phyloP scores from a whole-genome alignment of 1,139 yeast species.

The Lodderomyces oxycetoniae region DNA sequence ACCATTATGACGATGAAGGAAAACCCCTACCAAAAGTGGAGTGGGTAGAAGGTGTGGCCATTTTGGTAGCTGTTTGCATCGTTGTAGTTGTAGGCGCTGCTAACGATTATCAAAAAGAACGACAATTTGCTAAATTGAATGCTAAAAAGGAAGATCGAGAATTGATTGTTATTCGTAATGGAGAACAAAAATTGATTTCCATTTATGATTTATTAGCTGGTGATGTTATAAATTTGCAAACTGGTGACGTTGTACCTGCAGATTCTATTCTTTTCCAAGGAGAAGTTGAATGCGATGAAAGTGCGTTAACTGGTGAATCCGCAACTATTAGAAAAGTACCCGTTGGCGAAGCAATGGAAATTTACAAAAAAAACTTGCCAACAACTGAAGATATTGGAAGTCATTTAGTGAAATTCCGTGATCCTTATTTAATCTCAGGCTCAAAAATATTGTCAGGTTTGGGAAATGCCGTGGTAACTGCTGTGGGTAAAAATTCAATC shows the following conservation, averaged over 20 bases:
- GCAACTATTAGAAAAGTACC: constrained; percentile 68
- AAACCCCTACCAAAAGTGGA: constrained; percentile 72
- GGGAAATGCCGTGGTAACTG: constrained; percentile 82
- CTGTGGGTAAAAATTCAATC: constrained; percentile 84
- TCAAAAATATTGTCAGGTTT: constrained; percentile 80
- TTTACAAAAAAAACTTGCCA: constrained; percentile 25
- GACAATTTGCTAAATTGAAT: constrained; percentile 85
- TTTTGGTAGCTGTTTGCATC: constrained; percentile 82
- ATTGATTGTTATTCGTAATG: constrained; percentile 71
- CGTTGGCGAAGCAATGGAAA: constrained; percentile 43
- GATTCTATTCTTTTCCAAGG: constrained; percentile 80
- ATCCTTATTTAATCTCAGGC: constrained; percentile 89
- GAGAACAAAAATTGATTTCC: constrained; percentile 62
- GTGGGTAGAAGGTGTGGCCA: constrained; percentile 99
- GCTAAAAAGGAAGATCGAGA: constrained; percentile 82
- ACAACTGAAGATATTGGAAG: constrained; percentile 50
- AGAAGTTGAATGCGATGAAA: constrained; percentile 83
- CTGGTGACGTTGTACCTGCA: constrained; percentile 93
- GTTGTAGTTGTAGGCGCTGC: constrained; percentile 92
- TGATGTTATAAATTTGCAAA: constrained; percentile 74
- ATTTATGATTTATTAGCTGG: constrained; percentile 82
- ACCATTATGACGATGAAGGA: constrained; percentile 75
- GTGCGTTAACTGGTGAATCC: constrained; percentile 91
- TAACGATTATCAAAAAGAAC: constrained; percentile 93
- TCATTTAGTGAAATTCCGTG: constrained; percentile 42